phyloP scores from a whole-genome alignment of 1,284 basidiomycete genomes.

The Thecaphora frezii region DNA sequence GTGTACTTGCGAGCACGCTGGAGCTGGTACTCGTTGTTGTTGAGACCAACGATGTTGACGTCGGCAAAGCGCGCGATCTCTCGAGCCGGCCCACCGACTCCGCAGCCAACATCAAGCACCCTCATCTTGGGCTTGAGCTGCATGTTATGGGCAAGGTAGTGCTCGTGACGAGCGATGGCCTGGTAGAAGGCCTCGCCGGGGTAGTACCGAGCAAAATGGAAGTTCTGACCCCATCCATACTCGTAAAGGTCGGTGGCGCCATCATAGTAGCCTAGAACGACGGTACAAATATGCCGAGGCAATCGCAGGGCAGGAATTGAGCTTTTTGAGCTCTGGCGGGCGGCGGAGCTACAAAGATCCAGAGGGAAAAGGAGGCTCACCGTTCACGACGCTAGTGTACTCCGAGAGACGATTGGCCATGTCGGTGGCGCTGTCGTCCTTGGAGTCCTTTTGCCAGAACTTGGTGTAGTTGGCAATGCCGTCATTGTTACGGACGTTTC shows the following conservation, averaged over 20 bases:
- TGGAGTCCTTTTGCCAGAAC: slow-evolving; percentile 88
- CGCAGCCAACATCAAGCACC: slow-evolving; percentile 96
- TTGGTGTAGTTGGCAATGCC: slow-evolving; percentile 89
- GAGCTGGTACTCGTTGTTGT: slow-evolving; percentile 97
- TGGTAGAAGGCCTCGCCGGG: slow-evolving; percentile 85
- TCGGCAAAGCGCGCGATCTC: slow-evolving; percentile 92
- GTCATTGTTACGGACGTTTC: slow-evolving; percentile 76
- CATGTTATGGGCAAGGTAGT: slow-evolving; percentile 79
- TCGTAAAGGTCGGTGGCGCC: slow-evolving; percentile 96
- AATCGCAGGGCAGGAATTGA: neutral
- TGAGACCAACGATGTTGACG: slow-evolving; percentile 81
- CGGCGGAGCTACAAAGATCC: no score
- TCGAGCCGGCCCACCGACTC: slow-evolving; percentile 93
- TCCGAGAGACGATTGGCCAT: slow-evolving; percentile 75
- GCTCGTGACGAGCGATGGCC: slow-evolving; percentile 89
- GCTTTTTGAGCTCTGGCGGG: no score
- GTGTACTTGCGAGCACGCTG: slow-evolving; percentile 83
- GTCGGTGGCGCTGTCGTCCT: slow-evolving; percentile 71
- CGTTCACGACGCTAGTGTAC: slow-evolving; percentile 94
- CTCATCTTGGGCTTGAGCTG: slow-evolving; percentile 77
- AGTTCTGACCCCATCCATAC: slow-evolving; percentile 88
- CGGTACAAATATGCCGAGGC: neutral
- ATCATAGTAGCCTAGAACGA: slow-evolving; percentile 80
- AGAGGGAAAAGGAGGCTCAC: slow-evolving; percentile 61
- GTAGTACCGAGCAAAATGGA: slow-evolving; percentile 98